These are phyloP conservation scores for Cercospora sojina DNA, from an alignment of 2,329 filamentous ascomycete genomes.

Conservation along the genomic window DNA sequence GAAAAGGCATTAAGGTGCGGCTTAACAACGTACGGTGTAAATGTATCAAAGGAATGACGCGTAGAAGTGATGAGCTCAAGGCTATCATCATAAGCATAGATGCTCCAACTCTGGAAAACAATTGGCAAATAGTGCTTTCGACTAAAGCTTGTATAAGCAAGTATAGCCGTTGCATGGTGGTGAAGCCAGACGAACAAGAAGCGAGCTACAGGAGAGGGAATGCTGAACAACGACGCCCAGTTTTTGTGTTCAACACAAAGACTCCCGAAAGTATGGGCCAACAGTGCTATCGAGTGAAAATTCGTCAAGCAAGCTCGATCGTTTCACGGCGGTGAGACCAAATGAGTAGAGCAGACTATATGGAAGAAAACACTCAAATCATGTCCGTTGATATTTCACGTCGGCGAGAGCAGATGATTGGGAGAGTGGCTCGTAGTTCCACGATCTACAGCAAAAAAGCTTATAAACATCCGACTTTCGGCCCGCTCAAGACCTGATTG, in stretches of 20 bases:
- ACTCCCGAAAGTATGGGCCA: background rate
- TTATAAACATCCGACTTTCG: background rate
- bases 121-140: background rate
- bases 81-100: background rate
- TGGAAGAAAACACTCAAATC: background rate
- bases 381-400: background rate
- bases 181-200: background rate
- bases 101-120: background rate
- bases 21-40: background rate
- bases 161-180: background rate
- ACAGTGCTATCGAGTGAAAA: background rate
- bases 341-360: background rate
- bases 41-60: background rate
- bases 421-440: background rate
- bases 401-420: background rate
- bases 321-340: background rate
- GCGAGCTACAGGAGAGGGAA: background rate
- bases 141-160: background rate
- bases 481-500: background rate
- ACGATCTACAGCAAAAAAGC: background rate
- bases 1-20: background rate
- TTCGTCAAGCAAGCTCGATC: background rate
- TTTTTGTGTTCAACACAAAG: background rate
- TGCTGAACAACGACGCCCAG: background rate
- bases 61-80: background rate